Evolutionary conservation across 192 early-diverging fungal genomes (phyloP), one percentile per base, ranked within the genome.

Genomic region (Coemansia sp.): DNA sequence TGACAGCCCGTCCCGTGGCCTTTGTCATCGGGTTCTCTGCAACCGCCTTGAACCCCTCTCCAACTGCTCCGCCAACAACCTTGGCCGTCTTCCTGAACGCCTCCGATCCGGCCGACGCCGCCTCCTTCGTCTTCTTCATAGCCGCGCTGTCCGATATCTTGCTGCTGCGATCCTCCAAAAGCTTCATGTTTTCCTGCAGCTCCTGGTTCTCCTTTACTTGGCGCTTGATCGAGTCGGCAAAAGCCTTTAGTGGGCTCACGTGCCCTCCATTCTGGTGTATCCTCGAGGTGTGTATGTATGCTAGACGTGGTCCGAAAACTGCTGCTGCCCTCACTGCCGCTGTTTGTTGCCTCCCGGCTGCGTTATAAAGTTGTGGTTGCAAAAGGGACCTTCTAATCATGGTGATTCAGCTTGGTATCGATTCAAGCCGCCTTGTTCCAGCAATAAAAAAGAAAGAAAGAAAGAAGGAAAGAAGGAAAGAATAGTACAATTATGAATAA

Each of bases 131-230:
- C 66, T 87, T 87, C 74, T 92, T 92, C 76, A 99, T 85, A 38
- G 94, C 86, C 42, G 96, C 96, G 37, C 89, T 92, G 63, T 98
- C 94, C 0, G 87, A 84, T 8, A 97, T 84, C 76, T 94, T 91
- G 47, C 86, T 89, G 37, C 89, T 84, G 69, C 90, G 91, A 47
- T 93, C 95, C 57, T 88, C 89, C 39, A 99, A 80, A 61, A 90
- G 90, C 88, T 98, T 95, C 63, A 98, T 90, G 76, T 93, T 91
- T 39, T 92, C 76, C 68, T 97, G 92, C 18, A 99, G 79, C 68
- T 98, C 96, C 79, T 94, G 87, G 83, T 95, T 98, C 83, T 98
- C 95, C 78, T 92, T 87, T 59, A 95, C 86, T 85, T 99, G 96
- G 50, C 92, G 89, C 75, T 91, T 92, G 54, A 98, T 75, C 0